Percentiles rank a stretch among this genome's conserved stretches.
Evolutionary conservation across 164 flowering plant genomes (phyloP).

Genomic region (Brasenia schreberi): DNA sequence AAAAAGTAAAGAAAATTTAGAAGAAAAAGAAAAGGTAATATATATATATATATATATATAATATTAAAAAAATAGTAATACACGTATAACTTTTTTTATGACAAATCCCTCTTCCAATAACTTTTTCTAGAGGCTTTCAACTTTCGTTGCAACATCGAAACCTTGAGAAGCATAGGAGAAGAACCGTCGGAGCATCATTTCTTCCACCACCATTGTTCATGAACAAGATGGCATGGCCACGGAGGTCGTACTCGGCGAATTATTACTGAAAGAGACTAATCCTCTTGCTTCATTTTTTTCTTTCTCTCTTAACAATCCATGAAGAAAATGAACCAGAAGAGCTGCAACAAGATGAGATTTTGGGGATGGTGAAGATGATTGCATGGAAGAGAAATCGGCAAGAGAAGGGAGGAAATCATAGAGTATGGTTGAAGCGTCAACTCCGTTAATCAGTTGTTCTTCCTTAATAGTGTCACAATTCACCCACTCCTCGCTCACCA

Average conservation of each 20-base stretch:
- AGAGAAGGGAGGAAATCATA: constrained; percentile 54
- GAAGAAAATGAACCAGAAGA: constrained; percentile 16
- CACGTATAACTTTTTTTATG: no score
- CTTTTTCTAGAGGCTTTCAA: no score
- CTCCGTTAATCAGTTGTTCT: neutral
- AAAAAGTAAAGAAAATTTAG: no score
- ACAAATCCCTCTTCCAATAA: no score
- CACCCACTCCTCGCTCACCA: neutral
- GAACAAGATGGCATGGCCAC: no score
- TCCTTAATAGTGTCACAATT: neutral
- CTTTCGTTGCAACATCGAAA: no score
- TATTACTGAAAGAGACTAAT: no score
- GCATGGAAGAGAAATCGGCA: constrained; percentile 64
- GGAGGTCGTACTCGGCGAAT: no score
- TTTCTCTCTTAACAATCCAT: constrained; percentile 8
- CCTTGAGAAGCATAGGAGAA: constrained; percentile 40
- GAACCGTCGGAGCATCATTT: neutral
- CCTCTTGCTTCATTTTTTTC: neutral
- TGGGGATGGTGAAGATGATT: constrained; percentile 22
- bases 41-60: no score
- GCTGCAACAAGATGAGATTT: constrained; percentile 34
- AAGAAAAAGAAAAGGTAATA: no score
- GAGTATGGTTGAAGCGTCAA: constrained; percentile 18
- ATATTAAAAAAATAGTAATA: no score
- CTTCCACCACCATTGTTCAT: neutral